Conservation (phyloP, 1,284 basidiomycete genomes). For the Megacollybia platyphylla region DNA sequence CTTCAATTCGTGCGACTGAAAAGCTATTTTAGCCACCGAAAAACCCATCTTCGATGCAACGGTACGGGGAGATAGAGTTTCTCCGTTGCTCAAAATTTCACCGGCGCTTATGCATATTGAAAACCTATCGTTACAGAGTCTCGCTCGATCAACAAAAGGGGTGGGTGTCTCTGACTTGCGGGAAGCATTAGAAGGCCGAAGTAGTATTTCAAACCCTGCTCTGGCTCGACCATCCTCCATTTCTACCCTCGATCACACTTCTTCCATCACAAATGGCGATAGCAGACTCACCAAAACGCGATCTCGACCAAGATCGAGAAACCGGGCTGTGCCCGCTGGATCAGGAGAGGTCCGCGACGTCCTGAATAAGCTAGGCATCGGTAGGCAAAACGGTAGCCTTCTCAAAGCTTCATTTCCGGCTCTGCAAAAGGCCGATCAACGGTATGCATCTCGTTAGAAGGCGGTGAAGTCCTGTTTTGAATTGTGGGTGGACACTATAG, state of each 20-base stretch:
- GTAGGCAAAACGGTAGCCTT: slow-evolving; percentile 45
- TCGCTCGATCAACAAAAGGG: slow-evolving; percentile 59
- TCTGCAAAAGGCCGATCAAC: slow-evolving; percentile 14
- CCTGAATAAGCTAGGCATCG: slow-evolving; percentile 50
- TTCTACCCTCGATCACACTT: slow-evolving; percentile 60
- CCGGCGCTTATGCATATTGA: slow-evolving; percentile 81
- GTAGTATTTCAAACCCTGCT: slow-evolving; percentile 65
- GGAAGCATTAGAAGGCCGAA: slow-evolving; percentile 75
- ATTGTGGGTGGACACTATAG: neutral
- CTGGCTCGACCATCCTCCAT: slow-evolving; percentile 52
- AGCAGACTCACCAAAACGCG: slow-evolving; percentile 31
- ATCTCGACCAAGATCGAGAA: slow-evolving; percentile 41
- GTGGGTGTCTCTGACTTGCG: slow-evolving; percentile 80
- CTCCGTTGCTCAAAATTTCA: slow-evolving; percentile 65
- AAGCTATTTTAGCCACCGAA: slow-evolving; percentile 39
- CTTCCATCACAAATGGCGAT: slow-evolving; percentile 34
- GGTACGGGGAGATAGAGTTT: slow-evolving; percentile 48
- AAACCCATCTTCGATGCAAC: slow-evolving; percentile 41
- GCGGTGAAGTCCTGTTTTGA: neutral
- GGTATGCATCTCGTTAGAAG: neutral
- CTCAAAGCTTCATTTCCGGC: slow-evolving; percentile 59
- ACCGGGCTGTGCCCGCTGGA: slow-evolving; percentile 33
- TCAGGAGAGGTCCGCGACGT: slow-evolving; percentile 70
- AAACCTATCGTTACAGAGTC: slow-evolving; percentile 72
- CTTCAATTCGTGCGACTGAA: slow-evolving; percentile 1